phyloP scores from a whole-genome alignment of 768 basidiomycete species.

The Boletus rufocinnamomeus region DNA sequence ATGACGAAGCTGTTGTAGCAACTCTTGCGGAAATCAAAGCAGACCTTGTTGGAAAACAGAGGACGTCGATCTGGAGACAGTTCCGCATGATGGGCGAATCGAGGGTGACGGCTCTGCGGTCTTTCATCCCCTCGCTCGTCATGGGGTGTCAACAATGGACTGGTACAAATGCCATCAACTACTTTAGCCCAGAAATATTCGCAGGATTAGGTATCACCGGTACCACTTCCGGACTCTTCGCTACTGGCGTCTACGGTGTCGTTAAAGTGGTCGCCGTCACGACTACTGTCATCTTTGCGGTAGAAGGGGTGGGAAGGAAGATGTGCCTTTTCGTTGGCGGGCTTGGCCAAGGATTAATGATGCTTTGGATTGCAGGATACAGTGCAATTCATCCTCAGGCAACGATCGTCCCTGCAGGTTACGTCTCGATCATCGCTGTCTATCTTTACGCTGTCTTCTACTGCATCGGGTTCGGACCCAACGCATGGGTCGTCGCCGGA shows the following conservation, averaged over 20 bases:
- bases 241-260: constrained; percentile 47
- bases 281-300: constrained; percentile 44
- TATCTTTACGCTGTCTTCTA: constrained; percentile 43
- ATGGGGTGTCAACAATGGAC: constrained; percentile 54
- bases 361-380: constrained; percentile 43
- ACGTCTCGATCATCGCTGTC: constrained; percentile 41
- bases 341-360: constrained; percentile 44
- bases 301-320: constrained; percentile 52
- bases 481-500: constrained; percentile 34
- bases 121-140: constrained; percentile 47
- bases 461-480: constrained; percentile 35
- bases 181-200: constrained; percentile 56
- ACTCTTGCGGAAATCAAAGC: constrained; percentile 49
- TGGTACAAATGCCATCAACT: constrained; percentile 57
- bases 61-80: constrained; percentile 37
- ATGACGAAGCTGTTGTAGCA: constrained; percentile 37
- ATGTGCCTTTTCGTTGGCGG: constrained; percentile 50
- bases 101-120: constrained; percentile 43
- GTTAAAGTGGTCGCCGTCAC: constrained; percentile 46
- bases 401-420: constrained; percentile 35
- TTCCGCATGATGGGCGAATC: constrained; percentile 47
- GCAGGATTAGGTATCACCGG: constrained; percentile 48
- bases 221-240: constrained; percentile 45
- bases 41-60: constrained; percentile 47
- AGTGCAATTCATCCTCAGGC: constrained; percentile 32